Conservation (phyloP, 2,329 filamentous ascomycete species). For the Plenodomus tracheiphilus region DNA sequence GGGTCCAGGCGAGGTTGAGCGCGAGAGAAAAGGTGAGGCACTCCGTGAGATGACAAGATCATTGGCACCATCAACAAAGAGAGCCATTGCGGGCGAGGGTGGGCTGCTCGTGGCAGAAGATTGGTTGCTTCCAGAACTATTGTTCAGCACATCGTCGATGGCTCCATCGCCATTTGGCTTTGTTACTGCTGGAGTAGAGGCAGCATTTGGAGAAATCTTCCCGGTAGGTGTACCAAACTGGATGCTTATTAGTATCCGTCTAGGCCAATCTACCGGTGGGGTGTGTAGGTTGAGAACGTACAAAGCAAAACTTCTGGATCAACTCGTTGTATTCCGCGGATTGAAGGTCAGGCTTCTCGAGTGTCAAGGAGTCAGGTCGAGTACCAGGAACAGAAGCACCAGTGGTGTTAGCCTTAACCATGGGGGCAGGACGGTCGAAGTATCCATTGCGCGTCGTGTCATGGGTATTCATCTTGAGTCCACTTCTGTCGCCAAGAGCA, state of each 20-base stretch:
- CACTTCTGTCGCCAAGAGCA: conserved; percentile 60
- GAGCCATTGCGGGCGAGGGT: conserved; percentile 38
- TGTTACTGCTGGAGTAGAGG: conserved; percentile 21
- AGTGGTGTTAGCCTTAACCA: conserved; percentile 33
- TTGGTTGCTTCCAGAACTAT: conserved; percentile 33
- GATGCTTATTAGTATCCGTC: conserved; percentile 46
- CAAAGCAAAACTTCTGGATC: conserved; percentile 99
- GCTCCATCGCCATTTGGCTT: conserved; percentile 35
- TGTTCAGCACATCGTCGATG: conserved; percentile 32
- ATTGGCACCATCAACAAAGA: conserved; percentile 46
- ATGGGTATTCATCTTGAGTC: conserved; percentile 39
- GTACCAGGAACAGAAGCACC: conserved; percentile 43
- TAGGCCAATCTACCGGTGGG: conserved; percentile 35
- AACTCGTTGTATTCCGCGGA: conserved; percentile 94
- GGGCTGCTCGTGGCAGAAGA: conserved; percentile 44
- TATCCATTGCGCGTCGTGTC: conserved; percentile 26
- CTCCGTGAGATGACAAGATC: conserved; percentile 35
- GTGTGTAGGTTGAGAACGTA: conserved; percentile 67
- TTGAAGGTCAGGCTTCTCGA: conserved; percentile 71
- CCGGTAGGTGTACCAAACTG: conserved; percentile 56
- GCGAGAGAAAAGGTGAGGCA: conserved; percentile 42
- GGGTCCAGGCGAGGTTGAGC: conserved; percentile 49
- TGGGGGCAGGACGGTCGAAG: conserved; percentile 48
- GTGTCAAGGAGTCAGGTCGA: conserved; percentile 59
- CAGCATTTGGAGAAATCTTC: conserved; percentile 44